Base-by-base conservation (phyloP, 2,329 filamentous ascomycete genomes). In the Colletotrichum spinosum region DNA sequence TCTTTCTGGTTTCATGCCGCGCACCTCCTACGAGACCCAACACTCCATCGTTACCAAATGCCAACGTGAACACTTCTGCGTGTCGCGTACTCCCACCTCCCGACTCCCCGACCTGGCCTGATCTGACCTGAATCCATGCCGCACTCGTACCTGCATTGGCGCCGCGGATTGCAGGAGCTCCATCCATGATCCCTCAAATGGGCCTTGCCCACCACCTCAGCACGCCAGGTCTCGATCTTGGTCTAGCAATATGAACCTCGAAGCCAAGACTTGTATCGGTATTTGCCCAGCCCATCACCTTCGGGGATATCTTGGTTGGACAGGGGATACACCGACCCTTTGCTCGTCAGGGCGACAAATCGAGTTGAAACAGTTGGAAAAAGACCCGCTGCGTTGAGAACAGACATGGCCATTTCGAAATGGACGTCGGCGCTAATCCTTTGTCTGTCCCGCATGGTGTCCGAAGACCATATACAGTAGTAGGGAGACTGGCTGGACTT, bases 321-420 rank as follows among this genome's bases (percentile, higher is more conserved):
- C 2, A 17, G 11, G n/a, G 34, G 51, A 49, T 34, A 46, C 17
- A 13, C 41, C 25, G 25, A 25, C 25, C 25, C 25, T 25, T 55
- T 44, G 37, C 17, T 42, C 25, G 50, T 35, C 48, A 54, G 25
- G 44, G 33, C 49, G 49, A 49, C 37, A 33, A 25, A 39, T 51
- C 37, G 50, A 49, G 25, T 44, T 54, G 46, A 49, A 49, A 59
- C 6, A 17, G 34, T 6, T 38, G 49, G 10, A 59, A 15, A 17
- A 34, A 17, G 60, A 50, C 55, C 49, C 55, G 60, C 55, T 54
- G 55, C 56, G 55, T 65, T 56, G 51, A 60, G 61, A 65, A 65
- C 25, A 46, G 56, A 51, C 39, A 46, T n/a, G 33, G 9, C n/a
- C 35, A 25, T 25, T 5, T 25, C 25, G 25, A 25, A 25, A 25